These are phyloP conservation scores for Petunia hybrid DNA, from an alignment of 305 asterid species.

Conservation along the genomic window DNA sequence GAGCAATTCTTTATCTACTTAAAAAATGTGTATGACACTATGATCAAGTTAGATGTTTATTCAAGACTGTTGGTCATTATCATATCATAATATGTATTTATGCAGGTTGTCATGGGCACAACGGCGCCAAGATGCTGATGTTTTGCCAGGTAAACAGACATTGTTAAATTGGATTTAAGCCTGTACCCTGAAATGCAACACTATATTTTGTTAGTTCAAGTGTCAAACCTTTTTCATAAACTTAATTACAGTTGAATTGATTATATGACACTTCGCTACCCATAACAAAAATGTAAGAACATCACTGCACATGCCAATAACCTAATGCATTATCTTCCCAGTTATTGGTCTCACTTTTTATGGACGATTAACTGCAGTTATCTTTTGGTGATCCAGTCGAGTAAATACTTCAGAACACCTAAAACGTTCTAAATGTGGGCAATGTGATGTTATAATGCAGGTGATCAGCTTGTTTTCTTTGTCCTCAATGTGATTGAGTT, in stretches of 20 bases:
- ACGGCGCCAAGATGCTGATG: conserved; percentile 48
- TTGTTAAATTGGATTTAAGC: neutral
- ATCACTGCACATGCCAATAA: no score
- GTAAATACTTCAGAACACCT: no score
- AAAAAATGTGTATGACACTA: neutral
- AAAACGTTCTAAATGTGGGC: neutral
- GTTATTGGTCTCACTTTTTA: no score
- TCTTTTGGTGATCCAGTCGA: no score
- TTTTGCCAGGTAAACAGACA: conserved; percentile 56
- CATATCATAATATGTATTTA: conserved; percentile 27
- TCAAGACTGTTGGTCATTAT: conserved; percentile 4
- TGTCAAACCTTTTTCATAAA: neutral
- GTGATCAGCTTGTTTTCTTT: conserved; percentile 35
- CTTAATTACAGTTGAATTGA: no score
- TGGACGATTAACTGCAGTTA: no score
- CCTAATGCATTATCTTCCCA: no score
- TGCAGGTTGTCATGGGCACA: conserved; percentile 70
- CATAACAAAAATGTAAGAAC: no score
- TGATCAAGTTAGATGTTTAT: neutral
- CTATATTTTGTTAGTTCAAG: neutral
- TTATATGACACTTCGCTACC: no score
- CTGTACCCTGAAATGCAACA: neutral
- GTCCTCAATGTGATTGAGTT: conserved; percentile 36
- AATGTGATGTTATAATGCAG: conserved; percentile 45
- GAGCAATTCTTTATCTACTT: no score